Percentiles rank a stretch among this genome's conserved stretches.
phyloP scores from a whole-genome alignment of 805 yeast species.

The Priceomyces fermenticarens region DNA sequence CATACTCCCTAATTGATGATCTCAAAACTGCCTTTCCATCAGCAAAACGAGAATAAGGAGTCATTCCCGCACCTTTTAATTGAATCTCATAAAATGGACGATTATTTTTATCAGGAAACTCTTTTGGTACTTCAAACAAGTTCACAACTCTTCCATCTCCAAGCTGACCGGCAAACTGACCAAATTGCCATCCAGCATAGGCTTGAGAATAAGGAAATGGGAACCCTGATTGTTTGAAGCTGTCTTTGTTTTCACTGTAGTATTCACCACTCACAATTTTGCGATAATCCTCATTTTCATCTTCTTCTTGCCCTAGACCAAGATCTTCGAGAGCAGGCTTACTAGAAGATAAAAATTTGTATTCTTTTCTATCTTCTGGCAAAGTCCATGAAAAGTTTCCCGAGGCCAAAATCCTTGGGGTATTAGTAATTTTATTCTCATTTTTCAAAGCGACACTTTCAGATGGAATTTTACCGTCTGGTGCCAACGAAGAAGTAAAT shows the following conservation, averaged over 20 bases:
- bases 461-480: conserved; percentile 28
- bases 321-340: conserved; percentile 59
- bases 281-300: conserved; percentile 44
- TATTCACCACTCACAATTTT: conserved; percentile 60
- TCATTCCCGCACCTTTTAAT: conserved; percentile 87
- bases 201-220: conserved; percentile 85
- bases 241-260: conserved; percentile 27
- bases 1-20: conserved; percentile 83
- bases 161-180: conserved; percentile 92
- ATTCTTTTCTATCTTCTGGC: conserved; percentile 60
- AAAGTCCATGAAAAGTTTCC: conserved; percentile 73
- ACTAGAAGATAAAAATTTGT: conserved; percentile 56
- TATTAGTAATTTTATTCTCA: conserved; percentile 27
- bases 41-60: conserved; percentile 92
- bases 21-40: conserved; percentile 94
- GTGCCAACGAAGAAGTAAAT: conserved; percentile 23
- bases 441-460: conserved; percentile 26
- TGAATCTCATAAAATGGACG: conserved; percentile 61
- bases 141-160: conserved; percentile 94
- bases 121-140: conserved; percentile 64
- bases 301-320: conserved; percentile 44
- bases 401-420: conserved; percentile 37
- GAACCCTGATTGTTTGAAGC: conserved; percentile 15
- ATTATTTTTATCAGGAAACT: conserved; percentile 19
- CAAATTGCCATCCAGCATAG: conserved; percentile 96